A percentile compares a stretch with the other conserved stretches of the same genome.
These are phyloP conservation scores for Encephalitozoon hellem DNA, from an alignment of 371 early-diverging fungal genomes.

Conservation along the genomic window DNA sequence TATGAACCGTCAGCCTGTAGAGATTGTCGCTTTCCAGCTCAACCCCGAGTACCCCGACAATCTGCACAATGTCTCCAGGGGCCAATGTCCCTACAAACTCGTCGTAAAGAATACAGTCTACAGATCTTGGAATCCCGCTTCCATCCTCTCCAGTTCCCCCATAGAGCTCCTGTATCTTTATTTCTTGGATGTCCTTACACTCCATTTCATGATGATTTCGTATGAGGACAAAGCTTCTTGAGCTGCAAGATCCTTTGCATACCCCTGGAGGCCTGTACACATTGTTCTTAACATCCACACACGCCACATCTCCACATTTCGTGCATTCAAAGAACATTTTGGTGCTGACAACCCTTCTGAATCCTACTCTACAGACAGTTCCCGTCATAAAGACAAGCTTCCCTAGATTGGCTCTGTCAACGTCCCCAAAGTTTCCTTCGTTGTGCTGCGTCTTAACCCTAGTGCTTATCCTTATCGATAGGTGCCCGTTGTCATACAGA, in stretches of 20 bases:
- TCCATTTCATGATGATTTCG: constrained; percentile 22
- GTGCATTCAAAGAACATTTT: constrained; percentile 50
- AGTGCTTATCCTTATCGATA: neutral
- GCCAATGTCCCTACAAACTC: constrained; percentile 51
- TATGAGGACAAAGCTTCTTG: constrained; percentile 45
- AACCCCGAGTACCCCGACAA: constrained; percentile 52
- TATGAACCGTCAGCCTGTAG: constrained; percentile 50
- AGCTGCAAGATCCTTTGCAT: constrained; percentile 50
- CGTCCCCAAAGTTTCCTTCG: neutral
- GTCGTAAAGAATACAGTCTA: constrained; percentile 48
- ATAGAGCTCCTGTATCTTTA: constrained; percentile 54
- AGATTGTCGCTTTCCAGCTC: constrained; percentile 36
- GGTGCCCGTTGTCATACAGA: neutral
- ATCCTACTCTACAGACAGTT: constrained; percentile 51
- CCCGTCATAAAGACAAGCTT: constrained; percentile 48
- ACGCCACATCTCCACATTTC: constrained; percentile 53
- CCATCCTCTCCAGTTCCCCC: neutral
- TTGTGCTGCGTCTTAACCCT: neutral
- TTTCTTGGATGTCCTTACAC: constrained; percentile 52
- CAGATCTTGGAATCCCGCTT: constrained; percentile 24
- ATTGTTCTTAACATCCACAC: constrained; percentile 18
- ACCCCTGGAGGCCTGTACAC: constrained; percentile 41
- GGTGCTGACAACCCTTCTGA: constrained; percentile 27
- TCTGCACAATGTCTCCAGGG: constrained; percentile 56
- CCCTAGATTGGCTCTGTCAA: neutral